These are phyloP conservation scores for Phytopythium boreale DNA, from an alignment of 352 stramenopile genomes.

Conservation along the genomic window DNA sequence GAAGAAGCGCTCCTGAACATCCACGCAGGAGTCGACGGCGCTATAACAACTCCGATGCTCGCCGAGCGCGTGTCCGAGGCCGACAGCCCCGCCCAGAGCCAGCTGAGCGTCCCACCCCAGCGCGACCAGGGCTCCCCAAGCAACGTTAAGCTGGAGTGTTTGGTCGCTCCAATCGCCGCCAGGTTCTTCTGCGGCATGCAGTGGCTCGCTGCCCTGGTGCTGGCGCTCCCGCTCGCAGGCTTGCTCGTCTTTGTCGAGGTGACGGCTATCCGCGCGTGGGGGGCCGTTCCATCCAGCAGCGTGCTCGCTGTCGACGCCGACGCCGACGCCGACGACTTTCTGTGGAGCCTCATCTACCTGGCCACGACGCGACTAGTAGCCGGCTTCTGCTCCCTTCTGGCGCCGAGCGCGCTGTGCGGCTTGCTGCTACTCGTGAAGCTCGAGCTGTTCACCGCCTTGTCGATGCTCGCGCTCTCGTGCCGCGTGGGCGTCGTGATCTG, in stretches of 20 bases:
- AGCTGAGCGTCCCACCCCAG: not conserved
- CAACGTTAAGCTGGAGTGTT: not conserved
- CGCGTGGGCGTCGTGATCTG: not conserved
- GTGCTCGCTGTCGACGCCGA: not conserved
- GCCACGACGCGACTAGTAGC: not conserved
- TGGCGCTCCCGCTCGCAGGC: not conserved
- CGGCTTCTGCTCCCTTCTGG: not conserved
- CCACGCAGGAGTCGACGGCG: not conserved
- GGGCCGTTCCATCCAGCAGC: not conserved
- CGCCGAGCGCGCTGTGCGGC: not conserved
- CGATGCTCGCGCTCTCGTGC: not conserved
- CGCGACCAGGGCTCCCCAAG: not conserved
- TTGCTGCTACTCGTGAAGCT: constrained; percentile 4
- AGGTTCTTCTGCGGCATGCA: constrained; percentile 2
- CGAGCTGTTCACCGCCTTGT: constrained; percentile 4
- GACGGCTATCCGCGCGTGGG: not conserved
- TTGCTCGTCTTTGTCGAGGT: constrained; percentile 3
- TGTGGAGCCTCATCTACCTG: not conserved
- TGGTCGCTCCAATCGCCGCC: not conserved
- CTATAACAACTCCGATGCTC: not conserved
- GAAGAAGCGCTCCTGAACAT: constrained; percentile 7
- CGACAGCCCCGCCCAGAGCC: not conserved
- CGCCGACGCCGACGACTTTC: not conserved
- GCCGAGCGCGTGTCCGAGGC: constrained; percentile 6
- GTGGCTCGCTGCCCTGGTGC: not conserved